Evolutionary conservation across 2,329 filamentous ascomycete genomes (phyloP), one percentile per base, ranked within the genome.

Genomic region (Mycosphaerella arachidis): DNA sequence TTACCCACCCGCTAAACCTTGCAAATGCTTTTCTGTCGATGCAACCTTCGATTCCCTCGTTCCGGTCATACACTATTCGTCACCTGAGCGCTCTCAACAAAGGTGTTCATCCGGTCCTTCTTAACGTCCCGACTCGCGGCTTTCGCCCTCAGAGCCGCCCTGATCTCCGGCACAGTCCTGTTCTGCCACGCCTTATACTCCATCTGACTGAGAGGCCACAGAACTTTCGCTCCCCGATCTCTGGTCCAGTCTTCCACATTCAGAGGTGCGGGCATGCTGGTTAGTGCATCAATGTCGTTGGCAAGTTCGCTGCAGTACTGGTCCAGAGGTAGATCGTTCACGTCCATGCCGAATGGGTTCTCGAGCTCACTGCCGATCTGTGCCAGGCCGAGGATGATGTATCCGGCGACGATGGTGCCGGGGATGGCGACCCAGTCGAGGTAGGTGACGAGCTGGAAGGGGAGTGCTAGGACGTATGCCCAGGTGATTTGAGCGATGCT

Each of bases 401-500:
- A 93, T 3, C 88, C 86, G 2, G 66, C 71, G n/a, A 71, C 81
- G 16, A 92, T 78, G 48, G 86, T 88, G 35, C 86, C 90, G 0
- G 90, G 90, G 64, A 94, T 92, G 12, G 90, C 87, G 64, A 92
- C 81, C 87, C 88, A 94, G 7, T 75, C 67, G 0, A 95, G 83
- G 3, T 75, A 72, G 0, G 73, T 71, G 70, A 84, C 84, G 6
- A 95, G 84, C 76, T 95, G 91, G 81, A 94, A 94, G 6, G 91
- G 91, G 1, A 95, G 82, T 33, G 91, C 81, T 67, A 91, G 77
- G 56, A 94, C 86, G 75, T 94, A 95, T 55, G 92, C 83, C 85
- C 89, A 92, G 33, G 91, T 91, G 71, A 94, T 93, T 73, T 95
- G 91, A 20, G 87, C 86, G 72, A 94, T 92, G 68, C 90, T 85